These are phyloP conservation scores for Paramecium caudatum DNA, from an alignment of 73 alveolate genomes.

Conservation along the genomic window DNA sequence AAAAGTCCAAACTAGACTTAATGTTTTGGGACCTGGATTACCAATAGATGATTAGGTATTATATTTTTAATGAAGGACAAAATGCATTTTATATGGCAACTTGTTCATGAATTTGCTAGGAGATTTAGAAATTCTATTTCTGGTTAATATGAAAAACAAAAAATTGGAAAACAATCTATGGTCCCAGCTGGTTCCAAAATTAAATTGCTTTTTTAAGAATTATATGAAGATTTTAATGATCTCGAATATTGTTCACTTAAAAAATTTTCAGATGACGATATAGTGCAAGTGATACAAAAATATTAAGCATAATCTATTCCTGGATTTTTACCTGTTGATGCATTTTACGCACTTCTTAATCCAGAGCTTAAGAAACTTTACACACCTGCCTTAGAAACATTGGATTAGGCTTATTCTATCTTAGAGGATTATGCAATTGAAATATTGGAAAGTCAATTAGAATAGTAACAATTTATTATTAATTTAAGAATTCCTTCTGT, in stretches of 20 bases:
- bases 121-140: slow-evolving; percentile 81
- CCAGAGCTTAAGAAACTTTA: slow-evolving; percentile 89
- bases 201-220: slow-evolving; percentile 76
- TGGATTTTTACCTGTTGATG: slow-evolving; percentile 98
- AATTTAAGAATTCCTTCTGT: slow-evolving; percentile 41
- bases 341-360: slow-evolving; percentile 86
- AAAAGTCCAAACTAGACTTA: slow-evolving; percentile 68
- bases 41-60: slow-evolving; percentile 81
- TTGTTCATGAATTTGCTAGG: slow-evolving; percentile 82
- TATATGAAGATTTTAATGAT: slow-evolving; percentile 77
- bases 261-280: slow-evolving; percentile 87
- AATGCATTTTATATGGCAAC: slow-evolving; percentile 93
- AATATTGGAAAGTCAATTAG: slow-evolving; percentile 76
- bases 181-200: slow-evolving; percentile 82
- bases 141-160: slow-evolving; percentile 84
- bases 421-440: slow-evolving; percentile 88
- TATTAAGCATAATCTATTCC: slow-evolving; percentile 98
- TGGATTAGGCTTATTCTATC: slow-evolving; percentile 85
- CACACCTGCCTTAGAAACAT: slow-evolving; percentile 92
- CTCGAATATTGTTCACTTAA: slow-evolving; percentile 52
- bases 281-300: slow-evolving; percentile 94
- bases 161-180: slow-evolving; percentile 3
- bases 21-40: slow-evolving; percentile 76
- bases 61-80: slow-evolving; percentile 61
- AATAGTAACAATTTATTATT: not conserved